phyloP scores from a whole-genome alignment of 192 early-diverging fungal species.

The Coemansia nantahalensis region DNA sequence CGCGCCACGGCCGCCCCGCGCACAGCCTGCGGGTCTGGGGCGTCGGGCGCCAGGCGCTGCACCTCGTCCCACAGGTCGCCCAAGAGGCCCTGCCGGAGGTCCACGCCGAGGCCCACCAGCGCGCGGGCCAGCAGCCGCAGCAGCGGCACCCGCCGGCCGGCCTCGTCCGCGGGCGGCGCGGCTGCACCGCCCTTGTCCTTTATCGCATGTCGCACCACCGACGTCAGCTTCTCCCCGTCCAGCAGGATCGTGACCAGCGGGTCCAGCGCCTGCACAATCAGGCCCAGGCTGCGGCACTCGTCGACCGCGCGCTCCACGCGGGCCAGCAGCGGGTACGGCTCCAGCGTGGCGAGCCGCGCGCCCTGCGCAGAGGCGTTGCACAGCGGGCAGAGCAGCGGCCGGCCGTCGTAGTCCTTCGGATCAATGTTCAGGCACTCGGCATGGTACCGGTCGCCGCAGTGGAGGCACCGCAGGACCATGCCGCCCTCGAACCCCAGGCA shows the following conservation, averaged over 20 bases:
- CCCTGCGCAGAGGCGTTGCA: slow-evolving; percentile 40
- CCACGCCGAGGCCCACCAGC: slow-evolving; percentile 35
- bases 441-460: slow-evolving; percentile 69
- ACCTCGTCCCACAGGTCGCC: slow-evolving; percentile 35
- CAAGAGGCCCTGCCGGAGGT: slow-evolving; percentile 17
- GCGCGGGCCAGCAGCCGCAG: slow-evolving; percentile 25
- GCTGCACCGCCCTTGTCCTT: background rate
- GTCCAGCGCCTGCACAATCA: slow-evolving; percentile 52
- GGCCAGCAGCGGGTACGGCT: slow-evolving; percentile 25
- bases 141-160: slow-evolving; percentile 5
- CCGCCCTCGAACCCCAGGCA: slow-evolving; percentile 61
- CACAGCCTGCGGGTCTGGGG: background rate
- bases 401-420: slow-evolving; percentile 43
- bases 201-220: slow-evolving; percentile 4
- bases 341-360: slow-evolving; percentile 10
- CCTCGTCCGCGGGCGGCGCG: background rate
- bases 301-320: slow-evolving; percentile 44
- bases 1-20: background rate
- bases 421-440: slow-evolving; percentile 55
- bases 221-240: slow-evolving; percentile 19
- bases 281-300: slow-evolving; percentile 39
- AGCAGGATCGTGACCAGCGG: slow-evolving; percentile 52
- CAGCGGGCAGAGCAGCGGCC: slow-evolving; percentile 59
- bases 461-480: slow-evolving; percentile 67
- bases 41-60: background rate